Evolutionary conservation across 345 rosid genomes (phyloP), one percentile per base, ranked within the genome.

Genomic region (Nephelium lappaceum): DNA sequence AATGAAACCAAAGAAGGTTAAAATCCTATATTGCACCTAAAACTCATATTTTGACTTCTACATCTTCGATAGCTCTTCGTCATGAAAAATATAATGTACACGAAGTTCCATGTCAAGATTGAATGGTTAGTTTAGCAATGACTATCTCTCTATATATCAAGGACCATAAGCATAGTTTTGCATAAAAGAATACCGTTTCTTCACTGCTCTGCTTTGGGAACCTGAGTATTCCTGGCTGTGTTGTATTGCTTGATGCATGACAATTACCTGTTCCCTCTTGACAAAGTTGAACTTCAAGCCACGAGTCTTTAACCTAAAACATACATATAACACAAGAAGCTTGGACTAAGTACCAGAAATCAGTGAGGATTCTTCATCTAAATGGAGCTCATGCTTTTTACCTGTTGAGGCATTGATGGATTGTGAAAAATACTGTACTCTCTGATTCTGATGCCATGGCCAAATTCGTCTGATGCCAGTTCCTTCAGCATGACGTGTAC

Each of bases 241-340:
- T 88, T 67, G 89, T 87, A 74, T 77, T 87, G 81, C 83, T 88
- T 49, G 92, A 82, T 24, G 85, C 89, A 62, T 76, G 81, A 69
- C 99, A 96, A 78, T 82, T 91, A 66, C 82, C 67, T 6, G 82
- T 82, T 80, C 93, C 97, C 81, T 79, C 94, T 85, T 89, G 90
- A 88, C 98, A 96, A 77, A 93, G 89, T 79, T 89, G 91, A 84
- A 96, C 98, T 81, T 93, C 91, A 73, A 96, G 94, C 92, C 97
- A 86, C 38, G 99, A 96, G 77, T 93, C 95, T 80, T 89, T 93
- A 51, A 96, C 99, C 99, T 96, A 82, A 76, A 87, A 80, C 58
- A 67, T 55, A 64, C 47, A 39, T 55, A 49, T 38, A 72, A 66
- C 47, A 58, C 68, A 36, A 69, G 39, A 47, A 61, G 38, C 64